phyloP scores from a whole-genome alignment of 495 filamentous ascomycete genomes.

The Evernia prunastri region DNA sequence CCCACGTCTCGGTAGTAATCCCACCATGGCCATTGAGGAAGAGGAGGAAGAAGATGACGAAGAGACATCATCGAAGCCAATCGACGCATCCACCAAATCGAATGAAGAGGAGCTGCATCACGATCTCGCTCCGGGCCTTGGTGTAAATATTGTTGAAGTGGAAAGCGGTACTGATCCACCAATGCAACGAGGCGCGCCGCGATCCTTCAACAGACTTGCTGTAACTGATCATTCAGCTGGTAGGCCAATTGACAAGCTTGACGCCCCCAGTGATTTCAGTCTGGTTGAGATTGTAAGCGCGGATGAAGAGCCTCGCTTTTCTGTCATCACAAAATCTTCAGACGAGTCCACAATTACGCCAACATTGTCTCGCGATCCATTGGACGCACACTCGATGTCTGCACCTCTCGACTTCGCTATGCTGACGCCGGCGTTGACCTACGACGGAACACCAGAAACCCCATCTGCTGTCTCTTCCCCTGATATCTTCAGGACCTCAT shows the following conservation, averaged over 20 bases:
- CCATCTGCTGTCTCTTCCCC: constrained; percentile 32
- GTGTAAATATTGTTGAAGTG: constrained; percentile 40
- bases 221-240: neutral
- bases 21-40: constrained; percentile 78
- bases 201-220: constrained; percentile 25
- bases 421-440: constrained; percentile 23
- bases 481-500: constrained; percentile 43
- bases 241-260: neutral
- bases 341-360: constrained; percentile 54
- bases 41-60: constrained; percentile 93
- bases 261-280: neutral
- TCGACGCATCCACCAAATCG: constrained; percentile 37
- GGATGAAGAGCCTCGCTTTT: constrained; percentile 37
- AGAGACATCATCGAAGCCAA: constrained; percentile 53
- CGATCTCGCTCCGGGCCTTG: constrained; percentile 43
- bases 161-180: constrained; percentile 13
- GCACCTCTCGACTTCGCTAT: constrained; percentile 49
- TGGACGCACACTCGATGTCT: constrained; percentile 44
- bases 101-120: constrained; percentile 31
- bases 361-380: constrained; percentile 28
- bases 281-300: constrained; percentile 41
- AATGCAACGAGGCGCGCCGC: constrained; percentile 36
- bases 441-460: constrained; percentile 25
- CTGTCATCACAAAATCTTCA: constrained; percentile 42
- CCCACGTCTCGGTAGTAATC: constrained; percentile 54